Evolutionary conservation across 2,329 filamentous ascomycete genomes (phyloP), one percentile per base, ranked within the genome.

Genomic region (Hypoxylon sp.): DNA sequence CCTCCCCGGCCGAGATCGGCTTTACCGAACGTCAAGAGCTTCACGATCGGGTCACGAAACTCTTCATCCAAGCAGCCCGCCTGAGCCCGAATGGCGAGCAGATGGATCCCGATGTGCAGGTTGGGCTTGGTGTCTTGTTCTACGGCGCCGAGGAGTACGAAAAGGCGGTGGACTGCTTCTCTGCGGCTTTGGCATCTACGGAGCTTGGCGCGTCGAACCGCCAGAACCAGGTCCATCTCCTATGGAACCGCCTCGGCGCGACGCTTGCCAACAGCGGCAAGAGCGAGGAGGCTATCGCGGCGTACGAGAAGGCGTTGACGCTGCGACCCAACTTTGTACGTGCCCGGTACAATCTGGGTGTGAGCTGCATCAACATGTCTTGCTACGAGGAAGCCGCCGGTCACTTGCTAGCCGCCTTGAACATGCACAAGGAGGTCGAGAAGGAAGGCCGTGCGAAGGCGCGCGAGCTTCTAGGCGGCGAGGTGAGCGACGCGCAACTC

Each of bases 111-210:
- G 95, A 99, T 76, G 95, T 99, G 6, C 96, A 99, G 79, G 95
- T 99, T 61, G 95, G 95, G 0, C 85, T 99, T 1, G 96, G 96
- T 34, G 95, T 99, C 4, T 86, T 99, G 15, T 98, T 99, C 82
- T 99, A 99, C 79, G 95, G 94, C 53, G 93, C 92, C 28, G 95
- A 99, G 79, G 94, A 98, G 75, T 98, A 97, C 81, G 92, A 95
- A 76, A 99, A 99, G 81, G 95, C 95, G 0, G 94, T 99, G 37
- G 95, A 99, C 82, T 99, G 96, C 83, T 99, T 99, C 86, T 91
- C 91, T 58, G 90, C 94, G 0, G 94, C 96, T 0, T 87, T 99
- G 22, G 91, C 92, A 62, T 92, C 89, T 22, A 93, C 92, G 0
- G 93, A 97, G 78, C 86, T 89, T 34, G 95, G 95, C 61, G 87